Evolutionary conservation across 192 early-diverging fungal genomes (phyloP).

Genomic region (Thamnidium elegans): DNA sequence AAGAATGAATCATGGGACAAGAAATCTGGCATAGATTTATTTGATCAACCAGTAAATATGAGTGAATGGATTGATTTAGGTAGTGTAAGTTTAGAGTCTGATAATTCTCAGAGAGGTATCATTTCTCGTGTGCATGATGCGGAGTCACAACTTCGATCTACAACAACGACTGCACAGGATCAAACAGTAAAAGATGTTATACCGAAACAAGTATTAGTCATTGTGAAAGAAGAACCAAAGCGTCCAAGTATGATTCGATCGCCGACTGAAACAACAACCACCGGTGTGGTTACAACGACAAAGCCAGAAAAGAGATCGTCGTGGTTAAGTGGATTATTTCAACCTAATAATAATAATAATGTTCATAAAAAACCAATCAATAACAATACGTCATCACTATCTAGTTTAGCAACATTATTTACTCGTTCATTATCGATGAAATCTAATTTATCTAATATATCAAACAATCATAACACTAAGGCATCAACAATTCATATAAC

Average conservation of each 20-base stretch:
- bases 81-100: slow-evolving; percentile 18
- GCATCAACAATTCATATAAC: not conserved
- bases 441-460: slow-evolving; percentile 1
- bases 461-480: not conserved
- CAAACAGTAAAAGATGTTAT: not conserved
- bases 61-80: slow-evolving; percentile 38
- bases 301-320: no score
- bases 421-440: not conserved
- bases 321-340: no score
- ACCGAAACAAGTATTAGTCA: not conserved
- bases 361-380: no score
- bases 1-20: slow-evolving; percentile 5
- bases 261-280: no score
- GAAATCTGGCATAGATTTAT: slow-evolving; percentile 16
- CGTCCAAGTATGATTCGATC: no score
- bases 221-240: not conserved
- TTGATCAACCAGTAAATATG: slow-evolving; percentile 35
- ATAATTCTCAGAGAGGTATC: slow-evolving; percentile 26
- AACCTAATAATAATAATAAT: no score
- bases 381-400: no score
- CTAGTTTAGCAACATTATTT: not conserved
- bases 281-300: no score
- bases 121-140: slow-evolving; percentile 38
- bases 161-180: not conserved
- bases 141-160: slow-evolving; percentile 26